Base-by-base conservation (phyloP, 306 rosid species). In the Cicer bijugum region DNA sequence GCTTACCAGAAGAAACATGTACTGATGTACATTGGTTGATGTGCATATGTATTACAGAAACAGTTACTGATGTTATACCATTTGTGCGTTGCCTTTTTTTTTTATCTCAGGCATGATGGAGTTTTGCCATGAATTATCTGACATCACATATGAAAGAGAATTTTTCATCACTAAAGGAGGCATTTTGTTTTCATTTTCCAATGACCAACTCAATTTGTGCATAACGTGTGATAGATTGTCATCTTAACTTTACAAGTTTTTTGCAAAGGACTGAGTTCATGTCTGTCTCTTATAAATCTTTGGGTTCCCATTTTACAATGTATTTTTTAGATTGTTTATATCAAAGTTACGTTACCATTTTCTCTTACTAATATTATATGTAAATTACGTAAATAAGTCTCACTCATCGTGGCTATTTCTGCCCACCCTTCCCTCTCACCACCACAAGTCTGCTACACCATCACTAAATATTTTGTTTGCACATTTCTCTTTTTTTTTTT, bases 251-350 rank as follows among this genome's bases (percentile, higher is more conserved):
- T 9, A 19, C 46, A 16, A 55, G 40, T 6, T 2, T 16, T 55
- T 14, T 70, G 20, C 57, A 23, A n/a, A 58, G n/a, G 15, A 4
- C 35, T 56, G 9, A 28, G 57, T 43, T 70, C 16, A 16, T 52
- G 57, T 20, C 56, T 12, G 35, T 52, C 9, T 60, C 17, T 9
- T 48, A 62, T 61, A 28, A 48, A 38, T 20, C 71, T 17, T 39
- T 12, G 12, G 50, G 6, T 16, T 48, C 44, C 9, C 6, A 47
- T 12, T 63, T 28, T 28, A 28, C 33, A 28, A 3, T 28, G 33
- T 44, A 52, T 38, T 52, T 56, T n/a, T 67, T 11, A 46, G 7
- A 68, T 10, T 19, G 28, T 55, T 64, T 47, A 33, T 48, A 67
- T 50, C 20, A 15, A 53, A 64, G 6, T 74, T 42, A 16, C 8